Evolutionary conservation across 768 basidiomycete genomes (phyloP), one percentile per base, ranked within the genome.

Genomic region (Cubamyces sp.): DNA sequence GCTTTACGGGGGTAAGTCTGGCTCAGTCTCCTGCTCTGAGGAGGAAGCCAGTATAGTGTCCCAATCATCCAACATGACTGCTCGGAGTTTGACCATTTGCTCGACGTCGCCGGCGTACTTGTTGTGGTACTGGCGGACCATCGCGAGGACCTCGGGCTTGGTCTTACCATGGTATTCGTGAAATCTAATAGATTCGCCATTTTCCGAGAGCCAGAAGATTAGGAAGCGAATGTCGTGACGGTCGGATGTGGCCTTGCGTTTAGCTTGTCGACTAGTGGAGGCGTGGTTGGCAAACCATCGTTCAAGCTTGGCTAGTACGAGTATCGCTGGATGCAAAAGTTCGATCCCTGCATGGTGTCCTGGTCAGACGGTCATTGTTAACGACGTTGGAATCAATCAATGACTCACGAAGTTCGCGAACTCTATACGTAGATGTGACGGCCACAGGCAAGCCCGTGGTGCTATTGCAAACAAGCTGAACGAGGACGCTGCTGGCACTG

Each of bases 251-350:
- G 23, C 43, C 42, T 64, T 64, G 12, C 48, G 37, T 9, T 60
- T 11, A 18, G 63, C 60, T 53, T 60, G 42, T 6, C 53, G 58
- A 26, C 53, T 53, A 8, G 63, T 64, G 3, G 63, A 60, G 21
- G 53, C 40, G 57, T 43, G 49, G 12, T 19, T 34, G 40, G 46
- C 21, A 18, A 58, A 59, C 63, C 63, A 64, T 21, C 63, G 57
- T 25, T 64, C 60, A 47, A 60, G 40, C 49, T 64, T 64, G 21
- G 57, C 55, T 9, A 64, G 52, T 23, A 64, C 56, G 23, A 64
- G 57, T 40, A 64, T 46, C 18, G 43, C 25, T 5, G 63, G 63
- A n/a, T 64, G 63, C 12, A 64, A 41, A n/a, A 64, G 55, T 2
- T 37, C 25, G 28, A 62, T 51, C 19, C 11, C 61, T 57, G 8